Percentiles rank a stretch among this genome's conserved stretches.
phyloP scores from a whole-genome alignment of 2,329 filamentous ascomycete genomes.

The Arthroderma uncinatum region DNA sequence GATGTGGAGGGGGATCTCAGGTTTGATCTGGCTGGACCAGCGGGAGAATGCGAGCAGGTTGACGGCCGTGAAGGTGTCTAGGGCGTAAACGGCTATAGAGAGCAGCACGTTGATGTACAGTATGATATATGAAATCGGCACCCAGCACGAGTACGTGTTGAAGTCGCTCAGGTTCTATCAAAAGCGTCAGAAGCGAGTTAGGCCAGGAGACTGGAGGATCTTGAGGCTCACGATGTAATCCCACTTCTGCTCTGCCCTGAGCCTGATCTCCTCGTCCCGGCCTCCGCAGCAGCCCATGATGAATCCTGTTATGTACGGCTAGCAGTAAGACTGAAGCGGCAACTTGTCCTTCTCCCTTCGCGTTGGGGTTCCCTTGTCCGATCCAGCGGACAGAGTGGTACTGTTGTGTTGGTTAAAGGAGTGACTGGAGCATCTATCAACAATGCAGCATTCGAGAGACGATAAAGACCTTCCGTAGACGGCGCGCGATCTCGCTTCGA shows the following conservation, averaged over 20 bases:
- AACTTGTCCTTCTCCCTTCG: not conserved
- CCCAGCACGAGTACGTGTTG: conserved; percentile 66
- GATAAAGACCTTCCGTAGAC: no score
- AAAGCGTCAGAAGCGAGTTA: not conserved
- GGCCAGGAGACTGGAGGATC: not conserved
- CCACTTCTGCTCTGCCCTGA: conserved; percentile 83
- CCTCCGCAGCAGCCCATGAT: conserved; percentile 58
- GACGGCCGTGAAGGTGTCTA: conserved; percentile 87
- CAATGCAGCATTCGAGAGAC: no score
- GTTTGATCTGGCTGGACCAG: conserved; percentile 76
- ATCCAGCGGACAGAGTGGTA: not conserved
- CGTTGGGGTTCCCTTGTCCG: not conserved
- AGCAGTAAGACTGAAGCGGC: not conserved
- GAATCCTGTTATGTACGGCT: conserved; percentile 7
- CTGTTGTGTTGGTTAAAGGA: not conserved
- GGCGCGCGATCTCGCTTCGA: no score
- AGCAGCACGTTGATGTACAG: conserved; percentile 70
- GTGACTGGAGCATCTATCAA: not conserved
- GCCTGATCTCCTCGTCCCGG: conserved; percentile 44
- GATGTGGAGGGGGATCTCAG: conserved; percentile 61
- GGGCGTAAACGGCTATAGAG: conserved; percentile 72
- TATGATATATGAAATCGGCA: conserved; percentile 70
- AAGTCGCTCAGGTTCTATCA: conserved; percentile 57
- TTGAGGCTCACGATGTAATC: conserved; percentile 64
- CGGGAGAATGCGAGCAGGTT: conserved; percentile 80